These are phyloP conservation scores for Kickxella alabastrina DNA, from an alignment of 192 early-diverging fungal genomes.

Conservation along the genomic window DNA sequence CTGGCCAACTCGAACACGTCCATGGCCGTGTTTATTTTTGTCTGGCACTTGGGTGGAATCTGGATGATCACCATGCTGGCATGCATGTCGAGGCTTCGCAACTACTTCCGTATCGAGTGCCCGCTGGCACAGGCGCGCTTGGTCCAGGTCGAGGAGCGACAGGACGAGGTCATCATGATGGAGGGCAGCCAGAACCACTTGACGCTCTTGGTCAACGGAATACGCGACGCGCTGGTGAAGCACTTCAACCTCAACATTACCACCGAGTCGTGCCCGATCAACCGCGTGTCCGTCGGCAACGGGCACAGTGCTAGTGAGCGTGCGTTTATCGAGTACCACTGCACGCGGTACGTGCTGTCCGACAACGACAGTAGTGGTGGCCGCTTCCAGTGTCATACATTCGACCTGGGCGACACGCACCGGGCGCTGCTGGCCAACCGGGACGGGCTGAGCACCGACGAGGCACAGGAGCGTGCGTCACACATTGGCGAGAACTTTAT, in stretches of 20 bases:
- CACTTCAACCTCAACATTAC: constrained; percentile 40
- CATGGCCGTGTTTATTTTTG: constrained; percentile 61
- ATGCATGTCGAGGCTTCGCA: constrained; percentile 50
- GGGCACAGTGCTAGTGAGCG: too few species aligned
- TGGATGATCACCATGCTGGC: constrained; percentile 63
- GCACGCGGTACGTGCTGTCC: constrained; percentile 72
- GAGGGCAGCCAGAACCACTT: constrained; percentile 47
- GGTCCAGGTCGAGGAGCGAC: constrained; percentile 57
- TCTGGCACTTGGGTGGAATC: constrained; percentile 71
- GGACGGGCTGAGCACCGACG: constrained; percentile 51
- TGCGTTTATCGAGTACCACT: constrained; percentile 71
- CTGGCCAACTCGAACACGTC: constrained; percentile 62
- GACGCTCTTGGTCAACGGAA: constrained; percentile 32
- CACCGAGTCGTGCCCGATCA: constrained; percentile 41
- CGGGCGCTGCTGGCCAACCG: constrained; percentile 39
- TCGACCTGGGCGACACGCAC: constrained; percentile 60
- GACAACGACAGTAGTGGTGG: constrained; percentile 22
- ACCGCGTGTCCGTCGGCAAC: constrained; percentile 35
- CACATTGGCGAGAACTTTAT: constrained; percentile 67
- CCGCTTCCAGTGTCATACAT: constrained; percentile 57
- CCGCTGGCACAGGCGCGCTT: constrained; percentile 43
- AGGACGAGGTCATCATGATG: constrained; percentile 52
- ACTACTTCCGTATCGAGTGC: constrained; percentile 68
- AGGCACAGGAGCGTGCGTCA: constrained; percentile 54
- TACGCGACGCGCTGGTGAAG: constrained; percentile 35